These are phyloP conservation scores for Neurospora sp. DNA, from an alignment of 495 filamentous ascomycete species.

Conservation along the genomic window DNA sequence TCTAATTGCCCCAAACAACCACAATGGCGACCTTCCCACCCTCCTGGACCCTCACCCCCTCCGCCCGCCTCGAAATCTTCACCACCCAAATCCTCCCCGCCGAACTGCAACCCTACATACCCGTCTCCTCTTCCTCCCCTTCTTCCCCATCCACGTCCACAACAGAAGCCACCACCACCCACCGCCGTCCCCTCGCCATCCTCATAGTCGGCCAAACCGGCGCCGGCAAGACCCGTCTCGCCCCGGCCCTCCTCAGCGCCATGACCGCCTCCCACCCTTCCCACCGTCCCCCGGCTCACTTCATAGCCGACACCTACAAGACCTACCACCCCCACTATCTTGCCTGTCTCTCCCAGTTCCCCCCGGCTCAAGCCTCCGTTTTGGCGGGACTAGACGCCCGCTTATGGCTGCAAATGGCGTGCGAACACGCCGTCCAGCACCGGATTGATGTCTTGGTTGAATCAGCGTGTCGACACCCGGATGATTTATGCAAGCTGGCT, in stretches of 20 bases:
- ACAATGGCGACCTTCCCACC: not conserved
- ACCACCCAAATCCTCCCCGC: constrained; percentile 6
- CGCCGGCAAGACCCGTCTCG: constrained; percentile 31
- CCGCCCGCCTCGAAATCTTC: constrained; percentile 8
- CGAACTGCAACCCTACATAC: constrained; percentile 9
- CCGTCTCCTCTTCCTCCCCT: not conserved
- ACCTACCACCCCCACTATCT: constrained; percentile 28
- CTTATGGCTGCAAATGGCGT: constrained; percentile 25
- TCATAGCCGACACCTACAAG: constrained; percentile 36
- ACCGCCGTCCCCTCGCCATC: constrained; percentile 18
- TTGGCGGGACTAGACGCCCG: constrained; percentile 21
- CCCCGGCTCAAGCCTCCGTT: constrained; percentile 17
- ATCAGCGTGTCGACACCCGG: constrained; percentile 23
- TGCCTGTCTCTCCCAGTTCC: constrained; percentile 3
- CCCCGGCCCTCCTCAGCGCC: constrained; percentile 16
- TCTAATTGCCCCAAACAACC: not conserved
- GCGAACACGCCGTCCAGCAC: constrained; percentile 8
- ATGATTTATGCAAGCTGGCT: constrained; percentile 21
- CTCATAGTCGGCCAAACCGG: constrained; percentile 33
- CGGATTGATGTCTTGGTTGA: constrained; percentile 22
- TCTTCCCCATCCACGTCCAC: not conserved
- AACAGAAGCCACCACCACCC: not conserved
- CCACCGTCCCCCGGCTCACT: constrained; percentile 14
- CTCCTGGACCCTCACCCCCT: constrained; percentile 13
- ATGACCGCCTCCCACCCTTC: constrained; percentile 1